These are phyloP conservation scores for Strigomonas culicis DNA, from an alignment of 208 protist species.

Conservation along the genomic window DNA sequence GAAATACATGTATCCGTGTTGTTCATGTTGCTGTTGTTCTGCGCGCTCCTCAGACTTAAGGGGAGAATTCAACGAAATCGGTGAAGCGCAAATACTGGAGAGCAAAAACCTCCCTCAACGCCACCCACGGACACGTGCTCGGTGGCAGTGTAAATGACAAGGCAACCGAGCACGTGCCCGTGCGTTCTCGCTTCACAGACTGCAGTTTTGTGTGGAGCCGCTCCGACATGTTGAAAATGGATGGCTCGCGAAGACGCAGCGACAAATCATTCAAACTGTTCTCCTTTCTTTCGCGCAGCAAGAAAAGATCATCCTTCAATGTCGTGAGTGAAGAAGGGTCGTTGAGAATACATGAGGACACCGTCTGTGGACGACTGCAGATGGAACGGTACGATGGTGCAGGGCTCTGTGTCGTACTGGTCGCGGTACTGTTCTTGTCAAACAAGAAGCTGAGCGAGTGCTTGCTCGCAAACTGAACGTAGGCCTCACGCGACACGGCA, in stretches of 20 bases:
- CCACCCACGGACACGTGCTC: conserved; percentile 47
- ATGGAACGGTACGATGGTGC: conserved; percentile 41
- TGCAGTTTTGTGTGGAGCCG: conserved; percentile 66
- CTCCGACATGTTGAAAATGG: conserved; percentile 77
- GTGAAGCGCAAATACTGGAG: conserved; percentile 29
- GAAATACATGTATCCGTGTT: neutral
- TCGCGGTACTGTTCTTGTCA: conserved; percentile 8
- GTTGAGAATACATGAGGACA: conserved; percentile 46
- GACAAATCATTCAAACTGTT: conserved; percentile 34
- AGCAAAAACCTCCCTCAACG: conserved; percentile 64
- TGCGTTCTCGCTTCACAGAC: neutral
- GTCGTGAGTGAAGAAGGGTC: conserved; percentile 69
- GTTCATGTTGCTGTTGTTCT: neutral
- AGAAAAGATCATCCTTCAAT: conserved; percentile 72
- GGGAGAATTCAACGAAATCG: neutral
- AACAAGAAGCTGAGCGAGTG: conserved; percentile 26
- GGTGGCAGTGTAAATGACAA: conserved; percentile 52
- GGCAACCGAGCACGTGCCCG: conserved; percentile 35
- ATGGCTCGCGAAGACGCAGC: conserved; percentile 62
- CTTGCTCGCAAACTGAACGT: conserved; percentile 21
- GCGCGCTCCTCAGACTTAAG: neutral
- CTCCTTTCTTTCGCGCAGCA: conserved; percentile 59
- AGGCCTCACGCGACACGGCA: conserved; percentile 20
- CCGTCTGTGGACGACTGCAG: conserved; percentile 30
- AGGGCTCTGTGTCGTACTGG: conserved; percentile 34